Evolutionary conservation across 2,329 filamentous ascomycete genomes (phyloP).

Genomic region (Nothophaeocryptopus gaeumannii): DNA sequence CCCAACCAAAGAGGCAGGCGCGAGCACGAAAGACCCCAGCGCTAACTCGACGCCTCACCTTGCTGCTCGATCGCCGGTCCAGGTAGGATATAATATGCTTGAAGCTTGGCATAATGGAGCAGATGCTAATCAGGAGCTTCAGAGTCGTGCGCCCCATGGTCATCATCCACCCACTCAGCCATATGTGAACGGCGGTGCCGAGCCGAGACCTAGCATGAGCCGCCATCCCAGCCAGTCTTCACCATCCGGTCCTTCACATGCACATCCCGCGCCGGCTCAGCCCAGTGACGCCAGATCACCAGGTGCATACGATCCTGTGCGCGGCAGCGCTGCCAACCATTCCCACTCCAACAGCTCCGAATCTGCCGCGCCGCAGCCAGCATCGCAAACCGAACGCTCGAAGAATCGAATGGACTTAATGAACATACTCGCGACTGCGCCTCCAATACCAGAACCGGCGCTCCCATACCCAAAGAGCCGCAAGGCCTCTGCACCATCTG

Average conservation of each 20-base stretch:
- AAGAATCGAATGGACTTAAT: conserved; percentile 94
- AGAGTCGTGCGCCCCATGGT: conserved; percentile 25
- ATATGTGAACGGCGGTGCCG: conserved; percentile 27
- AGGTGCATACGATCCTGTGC: conserved; percentile 29
- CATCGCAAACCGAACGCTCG: conserved; percentile 49
- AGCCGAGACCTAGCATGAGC: conserved; percentile 18
- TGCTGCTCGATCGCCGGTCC: conserved; percentile 34
- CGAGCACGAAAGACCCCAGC: conserved; percentile 35
- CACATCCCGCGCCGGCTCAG: conserved; percentile 26
- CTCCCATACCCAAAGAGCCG: conserved; percentile 4
- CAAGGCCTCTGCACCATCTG: conserved; percentile 9
- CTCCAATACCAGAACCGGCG: conserved; percentile 13
- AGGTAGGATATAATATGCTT: conserved; percentile 20
- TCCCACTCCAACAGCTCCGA: conserved; percentile 28
- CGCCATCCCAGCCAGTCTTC: conserved; percentile 29
- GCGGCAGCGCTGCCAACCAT: conserved; percentile 28
- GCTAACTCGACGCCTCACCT: conserved; percentile 36
- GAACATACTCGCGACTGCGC: conserved; percentile 75
- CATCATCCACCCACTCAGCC: conserved; percentile 17
- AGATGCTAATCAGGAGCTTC: conserved; percentile 4
- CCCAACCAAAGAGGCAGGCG: conserved; percentile 47
- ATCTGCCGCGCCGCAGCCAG: conserved; percentile 35
- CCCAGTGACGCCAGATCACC: conserved; percentile 39
- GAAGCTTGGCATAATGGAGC: neutral
- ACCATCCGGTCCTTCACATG: conserved; percentile 24